Base-by-base conservation (phyloP, 139 green algal genomes). In the Tetraselmis chui region DNA sequence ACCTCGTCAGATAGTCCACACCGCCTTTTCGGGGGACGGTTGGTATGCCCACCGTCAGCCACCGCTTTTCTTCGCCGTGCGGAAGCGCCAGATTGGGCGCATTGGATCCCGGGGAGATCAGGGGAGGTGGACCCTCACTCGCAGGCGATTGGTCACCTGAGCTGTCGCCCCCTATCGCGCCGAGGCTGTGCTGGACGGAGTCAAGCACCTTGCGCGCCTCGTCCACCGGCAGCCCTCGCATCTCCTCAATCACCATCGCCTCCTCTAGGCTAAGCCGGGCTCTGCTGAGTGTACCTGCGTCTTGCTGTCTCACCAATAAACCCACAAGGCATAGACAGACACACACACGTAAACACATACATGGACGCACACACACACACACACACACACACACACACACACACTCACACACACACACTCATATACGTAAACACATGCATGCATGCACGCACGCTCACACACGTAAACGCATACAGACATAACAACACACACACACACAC, bases 31-130 rank as follows among this genome's bases (percentile, higher is more conserved):
- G 76, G 1, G 85, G 85, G 23, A 86, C 76, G 2, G 81, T 85
- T 2, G 85, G 82, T n/a, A 88, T 88, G 75, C 85, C 85, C 5
- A 88, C 84, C 2, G 79, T 82, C 25, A 88, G 85, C 85, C 85
- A 88, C 85, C 85, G 45, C 45, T 67, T 67, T 5, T 67, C 45
- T 5, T 67, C 45, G 5, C 45, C 45, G n/a, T n/a, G n/a, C n/a
- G n/a, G n/a, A n/a, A n/a, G n/a, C n/a, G n/a, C n/a, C n/a, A n/a
- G n/a, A n/a, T n/a, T n/a, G 11, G 45, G 45, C 11, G 11, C 45
- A 18, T 5, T 67, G 11, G 18, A 18, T 67, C 45, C 45, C 45
- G 45, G 45, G 45, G 11, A 5, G 45, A 18, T 67, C 45, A 67
- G 45, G 11, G n/a, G n/a, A n/a, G n/a, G n/a, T n/a, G n/a, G n/a